Conservation (phyloP, 192 early-diverging fungal species). For the Gamsiella multidivaricata region DNA sequence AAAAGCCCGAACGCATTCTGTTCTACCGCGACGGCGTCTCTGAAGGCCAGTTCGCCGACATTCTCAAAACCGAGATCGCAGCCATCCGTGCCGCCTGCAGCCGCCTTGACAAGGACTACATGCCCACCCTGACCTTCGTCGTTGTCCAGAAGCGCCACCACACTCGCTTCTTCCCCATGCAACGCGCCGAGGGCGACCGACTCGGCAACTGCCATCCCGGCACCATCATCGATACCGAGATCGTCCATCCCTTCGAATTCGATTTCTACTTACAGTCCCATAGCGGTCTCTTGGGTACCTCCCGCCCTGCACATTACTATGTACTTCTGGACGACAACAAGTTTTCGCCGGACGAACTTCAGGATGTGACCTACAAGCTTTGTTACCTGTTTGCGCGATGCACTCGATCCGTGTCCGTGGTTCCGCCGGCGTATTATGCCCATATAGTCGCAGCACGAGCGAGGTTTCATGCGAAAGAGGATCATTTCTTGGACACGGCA, state of each 20-base stretch:
- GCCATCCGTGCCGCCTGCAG: conserved; percentile 72
- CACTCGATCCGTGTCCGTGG: conserved; percentile 86
- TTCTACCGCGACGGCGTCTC: conserved; percentile 94
- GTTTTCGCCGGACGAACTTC: conserved; percentile 81
- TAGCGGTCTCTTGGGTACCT: conserved; percentile 92
- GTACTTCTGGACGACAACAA: conserved; percentile 90
- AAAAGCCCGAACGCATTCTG: conserved; percentile 81
- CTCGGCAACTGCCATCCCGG: conserved; percentile 87
- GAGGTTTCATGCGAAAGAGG: conserved; percentile 82
- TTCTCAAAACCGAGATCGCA: conserved; percentile 78
- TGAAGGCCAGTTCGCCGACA: conserved; percentile 85
- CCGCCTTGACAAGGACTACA: conserved; percentile 74
- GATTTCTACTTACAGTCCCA: conserved; percentile 95
- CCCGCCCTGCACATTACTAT: conserved; percentile 93
- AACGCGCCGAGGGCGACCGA: conserved; percentile 68
- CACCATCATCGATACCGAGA: conserved; percentile 77
- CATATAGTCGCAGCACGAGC: conserved; percentile 90
- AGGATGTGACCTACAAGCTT: conserved; percentile 90
- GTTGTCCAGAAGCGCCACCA: conserved; percentile 93
- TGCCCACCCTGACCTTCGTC: conserved; percentile 84
- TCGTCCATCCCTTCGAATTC: conserved; percentile 84
- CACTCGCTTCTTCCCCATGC: conserved; percentile 83
- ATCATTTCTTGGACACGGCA: conserved; percentile 58
- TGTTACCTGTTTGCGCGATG: conserved; percentile 93
- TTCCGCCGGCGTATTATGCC: conserved; percentile 94